A percentile compares a stretch with the other conserved stretches of the same genome.
phyloP scores from a whole-genome alignment of 2,329 filamentous ascomycete species.

The Trichoderma asperellum region DNA sequence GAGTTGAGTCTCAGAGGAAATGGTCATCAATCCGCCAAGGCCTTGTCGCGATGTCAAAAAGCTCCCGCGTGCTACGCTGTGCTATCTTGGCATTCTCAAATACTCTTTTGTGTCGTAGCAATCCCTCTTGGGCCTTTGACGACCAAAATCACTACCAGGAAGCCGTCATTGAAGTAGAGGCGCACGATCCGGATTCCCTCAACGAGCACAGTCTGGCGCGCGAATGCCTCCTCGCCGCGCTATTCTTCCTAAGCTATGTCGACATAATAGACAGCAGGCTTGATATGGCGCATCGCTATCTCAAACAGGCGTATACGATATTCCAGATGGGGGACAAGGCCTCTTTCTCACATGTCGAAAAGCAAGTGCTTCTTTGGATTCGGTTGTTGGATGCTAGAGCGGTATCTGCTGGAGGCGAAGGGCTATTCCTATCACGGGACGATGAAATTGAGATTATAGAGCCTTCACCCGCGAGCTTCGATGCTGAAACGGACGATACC shows the following conservation, averaged over 20 bases:
- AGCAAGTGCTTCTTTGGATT: slow-evolving; percentile 58
- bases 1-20: slow-evolving; percentile 57
- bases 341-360: slow-evolving; percentile 47
- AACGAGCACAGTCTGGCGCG: slow-evolving; percentile 39
- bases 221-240: slow-evolving; percentile 52
- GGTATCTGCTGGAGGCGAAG: slow-evolving; percentile 60
- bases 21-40: slow-evolving; percentile 55
- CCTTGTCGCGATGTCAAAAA: slow-evolving; percentile 52
- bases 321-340: slow-evolving; percentile 49
- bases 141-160: slow-evolving; percentile 46
- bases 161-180: slow-evolving; percentile 42
- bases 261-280: slow-evolving; percentile 52
- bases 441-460: slow-evolving; percentile 52
- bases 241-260: slow-evolving; percentile 60
- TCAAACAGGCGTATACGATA: slow-evolving; percentile 53
- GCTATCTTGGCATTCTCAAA: slow-evolving; percentile 58
- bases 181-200: slow-evolving; percentile 34
- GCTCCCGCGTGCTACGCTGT: slow-evolving; percentile 51
- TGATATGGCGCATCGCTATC: slow-evolving; percentile 52
- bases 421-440: slow-evolving; percentile 54
- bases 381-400: slow-evolving; percentile 59
- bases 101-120: slow-evolving; percentile 46
- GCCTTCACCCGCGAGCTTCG: slow-evolving; percentile 47
- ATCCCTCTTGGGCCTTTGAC: slow-evolving; percentile 39
- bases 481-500: slow-evolving; percentile 36